Conservation (phyloP, 2,329 filamentous ascomycete species). For the Pseudogymnoascus verrucosus region DNA sequence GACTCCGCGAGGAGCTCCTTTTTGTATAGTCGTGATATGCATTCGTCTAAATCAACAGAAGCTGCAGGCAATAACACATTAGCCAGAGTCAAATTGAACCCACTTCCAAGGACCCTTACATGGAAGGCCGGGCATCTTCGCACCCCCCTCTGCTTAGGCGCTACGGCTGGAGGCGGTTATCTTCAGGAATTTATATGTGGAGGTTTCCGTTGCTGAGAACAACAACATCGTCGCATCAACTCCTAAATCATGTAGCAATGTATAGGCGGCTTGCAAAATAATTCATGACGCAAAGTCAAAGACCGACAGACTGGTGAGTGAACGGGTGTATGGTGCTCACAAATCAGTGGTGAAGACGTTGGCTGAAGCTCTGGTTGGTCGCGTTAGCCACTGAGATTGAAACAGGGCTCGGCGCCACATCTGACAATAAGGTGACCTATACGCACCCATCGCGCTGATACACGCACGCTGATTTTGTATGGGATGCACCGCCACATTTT, state of each 20-base stretch:
- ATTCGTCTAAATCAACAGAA: conserved; percentile 97
- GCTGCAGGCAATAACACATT: conserved; percentile 41
- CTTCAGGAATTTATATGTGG: conserved; percentile 21
- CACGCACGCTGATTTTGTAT: not conserved
- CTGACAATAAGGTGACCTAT: not conserved
- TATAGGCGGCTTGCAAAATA: not conserved
- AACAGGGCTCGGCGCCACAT: conserved; percentile 2
- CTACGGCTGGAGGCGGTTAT: conserved; percentile 17
- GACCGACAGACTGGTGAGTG: conserved; percentile 4
- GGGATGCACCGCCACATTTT: not conserved
- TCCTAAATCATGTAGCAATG: conserved; percentile 9
- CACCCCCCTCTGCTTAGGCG: conserved; percentile 18
- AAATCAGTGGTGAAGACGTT: conserved; percentile 2
- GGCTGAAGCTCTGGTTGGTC: conserved; percentile 7
- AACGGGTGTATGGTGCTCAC: conserved; percentile 2
- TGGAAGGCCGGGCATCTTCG: conserved; percentile 49
- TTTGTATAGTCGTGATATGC: conserved; percentile 91
- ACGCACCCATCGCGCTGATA: not conserved
- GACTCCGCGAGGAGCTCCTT: conserved; percentile 96
- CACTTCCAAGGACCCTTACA: conserved; percentile 32
- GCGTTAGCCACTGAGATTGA: conserved; percentile 2
- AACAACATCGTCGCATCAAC: conserved; percentile 28
- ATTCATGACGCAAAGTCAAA: not conserved
- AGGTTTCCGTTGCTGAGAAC: conserved; percentile 21
- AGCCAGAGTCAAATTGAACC: not conserved